Evolutionary conservation across 176 grass and related monocot genomes (phyloP).

Genomic region (Carex parvula): DNA sequence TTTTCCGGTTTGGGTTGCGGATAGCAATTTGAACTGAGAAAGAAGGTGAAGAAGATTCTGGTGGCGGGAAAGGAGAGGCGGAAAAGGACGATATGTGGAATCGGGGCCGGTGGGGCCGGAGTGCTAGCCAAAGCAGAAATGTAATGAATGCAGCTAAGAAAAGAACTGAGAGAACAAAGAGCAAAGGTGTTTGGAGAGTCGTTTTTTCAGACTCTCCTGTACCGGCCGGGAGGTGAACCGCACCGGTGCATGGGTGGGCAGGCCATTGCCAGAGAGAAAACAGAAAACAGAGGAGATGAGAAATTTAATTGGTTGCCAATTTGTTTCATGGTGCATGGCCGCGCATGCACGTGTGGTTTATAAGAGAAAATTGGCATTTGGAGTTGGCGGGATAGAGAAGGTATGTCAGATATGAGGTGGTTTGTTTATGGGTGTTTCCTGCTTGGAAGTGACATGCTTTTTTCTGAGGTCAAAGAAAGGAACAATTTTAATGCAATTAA

Average conservation of each 20-base stretch:
- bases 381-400: conserved; percentile 8
- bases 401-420: conserved; percentile 6
- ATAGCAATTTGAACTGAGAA: conserved; percentile 42
- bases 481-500: conserved; percentile 19
- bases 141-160: conserved; percentile 49
- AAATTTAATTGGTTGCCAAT: neutral
- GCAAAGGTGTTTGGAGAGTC: conserved; percentile 54
- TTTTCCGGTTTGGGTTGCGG: conserved; percentile 61
- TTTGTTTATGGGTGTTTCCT: conserved; percentile 24
- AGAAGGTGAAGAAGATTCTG: conserved; percentile 17
- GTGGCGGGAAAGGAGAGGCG: conserved; percentile 31
- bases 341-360: neutral
- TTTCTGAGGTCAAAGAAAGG: conserved; percentile 42
- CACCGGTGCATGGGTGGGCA: neutral
- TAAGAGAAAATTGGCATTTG: conserved; percentile 30
- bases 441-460: conserved; percentile 31
- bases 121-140: conserved; percentile 64
- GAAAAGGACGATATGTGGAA: conserved; percentile 65
- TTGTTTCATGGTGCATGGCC: neutral
- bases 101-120: conserved; percentile 80
- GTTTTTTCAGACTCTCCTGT: conserved; percentile 23
- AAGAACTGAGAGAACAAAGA: conserved; percentile 54
- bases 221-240: conserved; percentile 10
- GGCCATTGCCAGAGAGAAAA: conserved; percentile 1
- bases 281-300: neutral